Conservation (phyloP, 2,329 filamentous ascomycete species). For the Sporothrix mexicana region DNA sequence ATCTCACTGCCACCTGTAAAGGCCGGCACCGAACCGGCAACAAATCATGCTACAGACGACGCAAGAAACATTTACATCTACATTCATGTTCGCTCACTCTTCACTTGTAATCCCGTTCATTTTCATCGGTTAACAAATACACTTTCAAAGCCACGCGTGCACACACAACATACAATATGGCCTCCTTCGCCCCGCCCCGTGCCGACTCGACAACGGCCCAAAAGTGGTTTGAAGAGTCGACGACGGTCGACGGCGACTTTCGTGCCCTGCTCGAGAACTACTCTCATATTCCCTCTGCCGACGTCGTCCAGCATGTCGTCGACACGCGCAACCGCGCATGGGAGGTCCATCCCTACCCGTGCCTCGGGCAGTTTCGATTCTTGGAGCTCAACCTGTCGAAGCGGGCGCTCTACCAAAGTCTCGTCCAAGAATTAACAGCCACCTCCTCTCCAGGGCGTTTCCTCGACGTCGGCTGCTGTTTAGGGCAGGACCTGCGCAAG, state of each 20-base stretch:
- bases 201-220: constrained; percentile 22
- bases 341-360: constrained; percentile 48
- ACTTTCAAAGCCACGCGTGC: background rate
- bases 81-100: too few relatives aligned
- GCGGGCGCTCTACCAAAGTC: constrained; percentile 43
- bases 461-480: constrained; percentile 52
- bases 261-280: constrained; percentile 35
- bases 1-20: too few relatives aligned
- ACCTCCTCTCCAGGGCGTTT: constrained; percentile 41
- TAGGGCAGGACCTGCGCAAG: constrained; percentile 53
- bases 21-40: constrained; percentile 17
- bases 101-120: too few relatives aligned
- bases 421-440: constrained; percentile 38
- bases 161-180: background rate
- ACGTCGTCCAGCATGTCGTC: constrained; percentile 36
- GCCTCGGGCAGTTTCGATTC: constrained; percentile 52
- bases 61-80: too few relatives aligned
- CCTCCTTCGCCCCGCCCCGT: constrained; percentile 25
- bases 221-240: constrained; percentile 32
- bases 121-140: too few relatives aligned
- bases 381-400: constrained; percentile 48
- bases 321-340: constrained; percentile 39
- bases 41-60: background rate
- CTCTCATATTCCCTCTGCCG: constrained; percentile 33
- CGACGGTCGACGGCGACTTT: constrained; percentile 28